A percentile compares a stretch with the other conserved stretches of the same genome.
Evolutionary conservation across 2,329 filamentous ascomycete genomes (phyloP).

Genomic region (Alternaria consortialis): DNA sequence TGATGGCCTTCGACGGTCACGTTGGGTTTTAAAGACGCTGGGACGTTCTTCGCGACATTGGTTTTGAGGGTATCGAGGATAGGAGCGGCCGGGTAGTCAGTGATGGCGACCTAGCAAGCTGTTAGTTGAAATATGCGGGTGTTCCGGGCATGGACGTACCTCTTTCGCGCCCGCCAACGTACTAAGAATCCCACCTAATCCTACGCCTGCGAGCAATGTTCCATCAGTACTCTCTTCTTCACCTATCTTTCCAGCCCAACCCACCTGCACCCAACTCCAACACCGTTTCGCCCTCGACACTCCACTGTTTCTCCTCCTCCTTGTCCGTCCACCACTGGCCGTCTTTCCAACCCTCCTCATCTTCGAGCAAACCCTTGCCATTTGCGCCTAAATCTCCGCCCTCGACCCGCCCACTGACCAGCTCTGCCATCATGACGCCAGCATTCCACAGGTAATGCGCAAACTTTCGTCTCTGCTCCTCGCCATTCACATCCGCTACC

Average conservation of each 20-base stretch:
- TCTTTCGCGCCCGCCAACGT: conserved; percentile 56
- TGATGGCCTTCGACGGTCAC: conserved; percentile 67
- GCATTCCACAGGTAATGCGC: conserved; percentile 80
- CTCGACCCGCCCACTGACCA: conserved; percentile 47
- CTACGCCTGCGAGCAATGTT: conserved; percentile 48
- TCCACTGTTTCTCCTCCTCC: conserved; percentile 52
- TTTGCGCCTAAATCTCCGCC: conserved; percentile 25
- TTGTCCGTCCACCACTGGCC: conserved; percentile 45
- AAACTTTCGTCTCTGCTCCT: conserved; percentile 68
- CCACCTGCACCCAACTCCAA: conserved; percentile 75
- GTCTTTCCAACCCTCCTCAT: conserved; percentile 28
- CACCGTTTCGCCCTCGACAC: conserved; percentile 61
- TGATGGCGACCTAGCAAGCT: conserved; percentile 61
- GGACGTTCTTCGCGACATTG: conserved; percentile 67
- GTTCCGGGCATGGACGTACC: conserved; percentile 42
- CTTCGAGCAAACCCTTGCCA: conserved; percentile 31
- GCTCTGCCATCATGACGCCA: conserved; percentile 56
- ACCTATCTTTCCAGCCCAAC: conserved; percentile 40
- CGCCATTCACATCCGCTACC: conserved; percentile 58
- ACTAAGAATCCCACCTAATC: conserved; percentile 58
- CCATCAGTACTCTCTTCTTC: conserved; percentile 40
- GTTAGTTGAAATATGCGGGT: not conserved
- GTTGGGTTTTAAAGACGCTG: conserved; percentile 42
- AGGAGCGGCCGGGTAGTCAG: conserved; percentile 72
- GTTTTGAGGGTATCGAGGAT: conserved; percentile 66